Conservation (phyloP, 192 early-diverging fungal species). For the Coemansia sp. region DNA sequence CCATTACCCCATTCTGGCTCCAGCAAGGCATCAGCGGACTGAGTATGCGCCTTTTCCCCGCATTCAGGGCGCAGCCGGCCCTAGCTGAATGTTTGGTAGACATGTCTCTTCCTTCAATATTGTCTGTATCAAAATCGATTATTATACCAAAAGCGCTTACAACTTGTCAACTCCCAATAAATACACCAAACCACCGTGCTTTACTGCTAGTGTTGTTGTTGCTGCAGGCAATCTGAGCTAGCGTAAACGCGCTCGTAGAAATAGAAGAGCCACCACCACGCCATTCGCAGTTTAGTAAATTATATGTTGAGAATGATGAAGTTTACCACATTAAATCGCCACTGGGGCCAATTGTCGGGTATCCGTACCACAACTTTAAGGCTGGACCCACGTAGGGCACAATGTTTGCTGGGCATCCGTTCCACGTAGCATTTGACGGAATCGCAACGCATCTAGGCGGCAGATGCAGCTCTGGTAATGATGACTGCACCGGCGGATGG, state of each 20-base stretch:
- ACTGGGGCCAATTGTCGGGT: conserved; percentile 41
- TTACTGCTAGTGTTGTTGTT: background rate
- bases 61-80: background rate
- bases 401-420: conserved; percentile 51
- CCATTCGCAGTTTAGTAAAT: conserved; percentile 49
- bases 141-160: background rate
- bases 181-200: background rate
- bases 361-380: conserved; percentile 47
- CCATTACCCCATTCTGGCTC: background rate
- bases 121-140: background rate
- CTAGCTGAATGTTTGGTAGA: background rate
- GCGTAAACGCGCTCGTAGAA: conserved; percentile 33
- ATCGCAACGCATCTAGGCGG: conserved; percentile 55
- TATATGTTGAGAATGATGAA: conserved; percentile 44
- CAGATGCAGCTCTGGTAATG: background rate
- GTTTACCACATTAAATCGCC: conserved; percentile 54
- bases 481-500: conserved; percentile 1
- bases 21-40: background rate
- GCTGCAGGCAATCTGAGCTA: conserved; percentile 1
- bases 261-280: conserved; percentile 49
- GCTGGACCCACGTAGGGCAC: conserved; percentile 36
- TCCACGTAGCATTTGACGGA: conserved; percentile 53
- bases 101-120: background rate
- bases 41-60: background rate
- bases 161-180: background rate